phyloP scores from a whole-genome alignment of 1,284 basidiomycete species.

The Earliella scabrosa region DNA sequence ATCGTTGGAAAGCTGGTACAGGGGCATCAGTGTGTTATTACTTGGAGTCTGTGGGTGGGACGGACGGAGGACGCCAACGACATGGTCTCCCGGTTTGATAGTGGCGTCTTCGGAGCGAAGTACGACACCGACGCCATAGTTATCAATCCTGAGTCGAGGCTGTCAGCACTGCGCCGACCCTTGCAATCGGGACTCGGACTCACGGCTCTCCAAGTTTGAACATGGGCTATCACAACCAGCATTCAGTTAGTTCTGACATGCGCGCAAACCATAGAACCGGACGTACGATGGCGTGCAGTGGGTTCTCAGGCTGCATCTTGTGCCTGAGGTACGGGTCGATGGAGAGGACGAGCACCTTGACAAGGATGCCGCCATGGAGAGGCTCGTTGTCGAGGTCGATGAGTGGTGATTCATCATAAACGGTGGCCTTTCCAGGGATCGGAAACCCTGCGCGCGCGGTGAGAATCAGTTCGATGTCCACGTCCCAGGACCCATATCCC shows the following conservation, averaged over 20 bases:
- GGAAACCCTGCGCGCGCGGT: not conserved
- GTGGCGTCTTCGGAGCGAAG: slow-evolving; percentile 46
- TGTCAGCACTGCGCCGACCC: not conserved
- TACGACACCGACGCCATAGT: slow-evolving; percentile 44
- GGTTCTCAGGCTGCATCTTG: slow-evolving; percentile 36
- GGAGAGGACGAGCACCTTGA: slow-evolving; percentile 51
- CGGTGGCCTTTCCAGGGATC: slow-evolving; percentile 29
- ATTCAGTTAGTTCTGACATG: too few relatives aligned
- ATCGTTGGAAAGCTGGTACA: slow-evolving; percentile 28
- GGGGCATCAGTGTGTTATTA: not conserved
- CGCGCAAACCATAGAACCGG: too few relatives aligned
- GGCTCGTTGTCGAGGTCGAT: slow-evolving; percentile 55
- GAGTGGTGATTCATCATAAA: slow-evolving; percentile 47
- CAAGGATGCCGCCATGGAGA: slow-evolving; percentile 54
- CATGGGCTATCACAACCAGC: slow-evolving; percentile 4
- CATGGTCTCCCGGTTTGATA: slow-evolving; percentile 46
- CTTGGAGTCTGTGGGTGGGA: not conserved
- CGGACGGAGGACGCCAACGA: slow-evolving; percentile 40
- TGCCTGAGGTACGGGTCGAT: slow-evolving; percentile 53
- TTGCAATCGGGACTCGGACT: not conserved
- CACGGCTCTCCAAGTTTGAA: slow-evolving; percentile 17
- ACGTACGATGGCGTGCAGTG: too few relatives aligned
- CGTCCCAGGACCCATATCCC: too few relatives aligned
- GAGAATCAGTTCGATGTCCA: too few relatives aligned
- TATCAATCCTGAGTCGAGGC: slow-evolving; percentile 17